Evolutionary conservation across 257 asterid genomes (phyloP).

Genomic region (Capsicum baccatum): DNA sequence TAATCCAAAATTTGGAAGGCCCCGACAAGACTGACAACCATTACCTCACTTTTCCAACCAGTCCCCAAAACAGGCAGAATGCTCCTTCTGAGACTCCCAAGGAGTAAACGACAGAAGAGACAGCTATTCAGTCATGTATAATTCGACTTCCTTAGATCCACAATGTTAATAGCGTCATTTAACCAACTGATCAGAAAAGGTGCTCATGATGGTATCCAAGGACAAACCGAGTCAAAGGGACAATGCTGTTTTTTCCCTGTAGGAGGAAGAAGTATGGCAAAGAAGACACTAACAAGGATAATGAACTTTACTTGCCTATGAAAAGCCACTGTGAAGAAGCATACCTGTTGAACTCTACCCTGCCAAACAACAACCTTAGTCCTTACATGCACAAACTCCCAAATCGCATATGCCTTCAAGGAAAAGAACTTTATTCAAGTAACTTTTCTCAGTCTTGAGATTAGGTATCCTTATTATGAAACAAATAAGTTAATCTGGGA

Average conservation of each 20-base stretch:
- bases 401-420: background rate
- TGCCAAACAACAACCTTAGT: background rate
- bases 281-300: slow-evolving; percentile 19
- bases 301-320: background rate
- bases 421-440: slow-evolving; percentile 16
- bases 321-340: slow-evolving; percentile 9
- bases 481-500: background rate
- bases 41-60: background rate
- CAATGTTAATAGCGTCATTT: background rate
- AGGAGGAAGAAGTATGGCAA: background rate
- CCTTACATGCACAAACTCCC: slow-evolving; percentile 9
- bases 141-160: slow-evolving; percentile 8
- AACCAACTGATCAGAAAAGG: slow-evolving; percentile 17
- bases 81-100: background rate
- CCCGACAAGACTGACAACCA: background rate
- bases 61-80: background rate
- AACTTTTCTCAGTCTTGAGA: background rate
- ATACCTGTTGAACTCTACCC: background rate
- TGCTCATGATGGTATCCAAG: slow-evolving; percentile 2
- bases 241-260: background rate
- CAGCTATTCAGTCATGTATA: background rate
- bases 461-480: background rate
- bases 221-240: background rate
- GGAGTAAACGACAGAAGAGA: background rate
- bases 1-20: slow-evolving; percentile 4